Conservation (phyloP, 768 basidiomycete species). For the Arthromyces matolae region DNA sequence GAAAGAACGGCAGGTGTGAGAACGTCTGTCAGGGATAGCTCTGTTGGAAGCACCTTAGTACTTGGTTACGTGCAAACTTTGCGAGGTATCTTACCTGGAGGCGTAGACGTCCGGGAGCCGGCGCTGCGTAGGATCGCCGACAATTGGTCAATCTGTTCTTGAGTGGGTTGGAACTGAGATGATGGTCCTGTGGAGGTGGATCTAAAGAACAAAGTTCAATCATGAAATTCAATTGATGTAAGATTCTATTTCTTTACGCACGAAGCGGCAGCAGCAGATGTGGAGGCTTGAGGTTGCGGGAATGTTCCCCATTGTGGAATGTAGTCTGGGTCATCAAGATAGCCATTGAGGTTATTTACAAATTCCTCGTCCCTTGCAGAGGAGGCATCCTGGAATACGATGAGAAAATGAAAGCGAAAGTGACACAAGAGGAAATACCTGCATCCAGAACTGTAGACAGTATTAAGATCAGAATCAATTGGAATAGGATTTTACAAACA, state of each 20-base stretch:
- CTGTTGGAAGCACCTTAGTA: constrained; percentile 25
- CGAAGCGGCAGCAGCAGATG: constrained; percentile 39
- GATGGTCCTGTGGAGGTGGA: constrained; percentile 15
- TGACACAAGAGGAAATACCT: constrained; percentile 41
- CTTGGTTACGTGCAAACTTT: too few relatives aligned
- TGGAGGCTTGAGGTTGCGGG: constrained; percentile 40
- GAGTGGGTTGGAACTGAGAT: constrained; percentile 41
- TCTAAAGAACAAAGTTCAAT: too few relatives aligned
- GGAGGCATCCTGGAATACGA: constrained; percentile 56
- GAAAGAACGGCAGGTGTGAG: constrained; percentile 69
- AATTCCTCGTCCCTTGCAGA: constrained; percentile 69
- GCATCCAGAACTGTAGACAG: constrained; percentile 74
- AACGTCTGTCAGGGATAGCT: constrained; percentile 70
- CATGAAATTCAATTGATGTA: too few relatives aligned
- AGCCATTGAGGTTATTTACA: constrained; percentile 63
- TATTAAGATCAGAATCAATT: not conserved
- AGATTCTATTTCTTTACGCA: too few relatives aligned
- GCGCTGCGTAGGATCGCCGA: constrained; percentile 50
- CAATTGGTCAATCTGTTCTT: constrained; percentile 67
- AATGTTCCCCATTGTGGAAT: constrained; percentile 54
- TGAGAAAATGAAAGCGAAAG: not conserved
- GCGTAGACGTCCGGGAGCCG: constrained; percentile 23
- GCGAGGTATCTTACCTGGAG: constrained; percentile 38
- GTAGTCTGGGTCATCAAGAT: constrained; percentile 64
- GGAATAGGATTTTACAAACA: not conserved